Conservation (phyloP, 192 early-diverging fungal species). For the Dissophora ornata region DNA sequence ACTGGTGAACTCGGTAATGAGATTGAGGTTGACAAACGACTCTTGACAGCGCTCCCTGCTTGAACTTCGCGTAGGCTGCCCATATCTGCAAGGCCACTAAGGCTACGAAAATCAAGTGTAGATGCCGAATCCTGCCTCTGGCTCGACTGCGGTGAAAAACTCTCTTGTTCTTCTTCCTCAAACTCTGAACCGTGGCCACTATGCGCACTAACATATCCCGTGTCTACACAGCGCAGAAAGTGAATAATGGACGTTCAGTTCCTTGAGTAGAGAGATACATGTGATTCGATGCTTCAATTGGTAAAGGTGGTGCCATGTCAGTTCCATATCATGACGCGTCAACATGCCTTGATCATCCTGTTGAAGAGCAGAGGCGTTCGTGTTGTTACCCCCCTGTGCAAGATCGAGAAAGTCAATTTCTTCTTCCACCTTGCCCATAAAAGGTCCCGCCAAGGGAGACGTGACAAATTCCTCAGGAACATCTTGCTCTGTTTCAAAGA, state of each 20-base stretch:
- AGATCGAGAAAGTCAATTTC: conserved; percentile 53
- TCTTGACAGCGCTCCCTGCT: neutral
- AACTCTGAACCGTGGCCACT: conserved; percentile 49
- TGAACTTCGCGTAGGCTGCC: neutral
- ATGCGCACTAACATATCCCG: conserved; percentile 47
- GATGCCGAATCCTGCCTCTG: neutral
- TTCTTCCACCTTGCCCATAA: conserved; percentile 24
- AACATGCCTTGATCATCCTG: conserved; percentile 17
- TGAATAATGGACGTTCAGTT: no score
- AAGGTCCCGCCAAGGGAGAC: conserved; percentile 82
- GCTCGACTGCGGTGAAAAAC: neutral
- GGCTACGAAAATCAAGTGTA: neutral
- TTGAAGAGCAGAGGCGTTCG: neutral
- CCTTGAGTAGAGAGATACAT: neutral
- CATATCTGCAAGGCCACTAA: no score
- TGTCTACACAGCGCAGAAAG: conserved; percentile 1
- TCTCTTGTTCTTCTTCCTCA: conserved; percentile 30
- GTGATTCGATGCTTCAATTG: no score
- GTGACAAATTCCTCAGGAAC: conserved; percentile 94
- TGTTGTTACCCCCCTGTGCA: conserved; percentile 7
- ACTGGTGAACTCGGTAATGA: conserved; percentile 33
- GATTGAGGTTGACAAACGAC: conserved; percentile 21
- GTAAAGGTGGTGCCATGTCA: no score
- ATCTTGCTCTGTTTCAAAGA: conserved; percentile 89
- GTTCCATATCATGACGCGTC: neutral